Conservation (phyloP, 2,329 filamentous ascomycete species). For the Penicillium sp. region DNA sequence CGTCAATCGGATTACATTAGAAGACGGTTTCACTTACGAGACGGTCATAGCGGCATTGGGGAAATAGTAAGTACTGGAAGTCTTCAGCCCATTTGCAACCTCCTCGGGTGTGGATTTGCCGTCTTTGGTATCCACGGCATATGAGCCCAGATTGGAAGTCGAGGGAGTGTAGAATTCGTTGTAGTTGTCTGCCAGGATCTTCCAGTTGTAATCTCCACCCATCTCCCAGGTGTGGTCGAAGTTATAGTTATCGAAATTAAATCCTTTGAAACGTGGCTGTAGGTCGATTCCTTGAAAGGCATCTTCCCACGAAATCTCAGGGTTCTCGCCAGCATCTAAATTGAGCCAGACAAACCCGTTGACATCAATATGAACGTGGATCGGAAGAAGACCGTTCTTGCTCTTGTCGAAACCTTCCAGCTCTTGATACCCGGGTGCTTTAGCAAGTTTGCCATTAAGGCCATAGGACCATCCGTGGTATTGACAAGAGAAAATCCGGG, state of each 20-base stretch:
- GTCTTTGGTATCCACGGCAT: slow-evolving; percentile 50
- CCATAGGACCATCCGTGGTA: slow-evolving; percentile 30
- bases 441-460: slow-evolving; percentile 26
- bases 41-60: slow-evolving; percentile 38
- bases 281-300: slow-evolving; percentile 20
- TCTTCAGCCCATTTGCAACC: slow-evolving; percentile 46
- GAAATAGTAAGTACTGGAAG: slow-evolving; percentile 38
- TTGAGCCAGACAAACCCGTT: slow-evolving; percentile 29
- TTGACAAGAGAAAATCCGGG: slow-evolving; percentile 26
- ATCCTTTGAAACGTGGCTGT: slow-evolving; percentile 14
- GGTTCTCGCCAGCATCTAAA: slow-evolving; percentile 17
- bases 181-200: slow-evolving; percentile 22
- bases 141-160: slow-evolving; percentile 51
- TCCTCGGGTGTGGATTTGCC: slow-evolving; percentile 48
- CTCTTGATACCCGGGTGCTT: slow-evolving; percentile 25
- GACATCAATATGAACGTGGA: slow-evolving; percentile 22
- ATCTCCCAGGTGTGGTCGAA: slow-evolving; percentile 24
- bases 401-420: slow-evolving; percentile 25
- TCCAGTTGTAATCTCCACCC: slow-evolving; percentile 24
- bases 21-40: slow-evolving; percentile 23
- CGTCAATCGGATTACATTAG: neutral
- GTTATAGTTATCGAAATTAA: slow-evolving; percentile 20
- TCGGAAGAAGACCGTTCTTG: slow-evolving; percentile 24
- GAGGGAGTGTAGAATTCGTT: slow-evolving; percentile 53
- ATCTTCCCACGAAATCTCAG: slow-evolving; percentile 21